Conservation (phyloP, 1,284 basidiomycete species). For the Xerocomus nothofagi region DNA sequence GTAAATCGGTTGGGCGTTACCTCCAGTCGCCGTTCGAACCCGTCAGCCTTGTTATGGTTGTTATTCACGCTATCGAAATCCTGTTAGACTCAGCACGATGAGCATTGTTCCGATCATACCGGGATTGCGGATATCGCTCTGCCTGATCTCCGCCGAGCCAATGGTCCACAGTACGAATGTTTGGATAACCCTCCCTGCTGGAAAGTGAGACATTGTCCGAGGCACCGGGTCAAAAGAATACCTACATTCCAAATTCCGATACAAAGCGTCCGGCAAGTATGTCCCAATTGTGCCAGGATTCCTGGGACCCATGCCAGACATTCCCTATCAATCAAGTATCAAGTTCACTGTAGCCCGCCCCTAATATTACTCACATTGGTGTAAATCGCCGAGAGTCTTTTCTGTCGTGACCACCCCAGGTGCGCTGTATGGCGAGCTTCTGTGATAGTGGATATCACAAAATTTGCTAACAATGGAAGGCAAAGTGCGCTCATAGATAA, state of each 20-base stretch:
- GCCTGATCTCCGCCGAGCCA: conserved; percentile 72
- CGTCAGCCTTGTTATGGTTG: conserved; percentile 89
- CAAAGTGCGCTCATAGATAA: conserved; percentile 84
- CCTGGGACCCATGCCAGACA: conserved; percentile 88
- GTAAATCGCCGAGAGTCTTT: conserved; percentile 77
- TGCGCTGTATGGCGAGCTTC: conserved; percentile 84
- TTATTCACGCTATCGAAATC: conserved; percentile 53
- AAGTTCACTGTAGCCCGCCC: neutral
- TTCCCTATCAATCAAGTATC: conserved; percentile 55
- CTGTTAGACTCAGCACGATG: conserved; percentile 1
- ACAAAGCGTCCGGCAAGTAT: conserved; percentile 83
- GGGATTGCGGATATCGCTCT: conserved; percentile 86
- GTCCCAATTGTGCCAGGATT: conserved; percentile 91
- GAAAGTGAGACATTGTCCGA: conserved; percentile 2
- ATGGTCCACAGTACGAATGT: conserved; percentile 80
- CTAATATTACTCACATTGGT: conserved; percentile 63
- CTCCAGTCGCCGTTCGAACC: conserved; percentile 86
- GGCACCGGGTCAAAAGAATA: neutral
- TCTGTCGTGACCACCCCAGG: conserved; percentile 74
- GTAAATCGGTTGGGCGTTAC: conserved; percentile 35
- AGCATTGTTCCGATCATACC: conserved; percentile 45
- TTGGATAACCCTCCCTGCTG: conserved; percentile 76
- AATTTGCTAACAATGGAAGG: conserved; percentile 68
- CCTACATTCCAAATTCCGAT: conserved; percentile 86
- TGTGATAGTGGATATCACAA: conserved; percentile 77